Percentiles rank a stretch among this genome's conserved stretches.
Evolutionary conservation across 2,329 filamentous ascomycete species (phyloP).

Genomic region (Anthostomella pinea): DNA sequence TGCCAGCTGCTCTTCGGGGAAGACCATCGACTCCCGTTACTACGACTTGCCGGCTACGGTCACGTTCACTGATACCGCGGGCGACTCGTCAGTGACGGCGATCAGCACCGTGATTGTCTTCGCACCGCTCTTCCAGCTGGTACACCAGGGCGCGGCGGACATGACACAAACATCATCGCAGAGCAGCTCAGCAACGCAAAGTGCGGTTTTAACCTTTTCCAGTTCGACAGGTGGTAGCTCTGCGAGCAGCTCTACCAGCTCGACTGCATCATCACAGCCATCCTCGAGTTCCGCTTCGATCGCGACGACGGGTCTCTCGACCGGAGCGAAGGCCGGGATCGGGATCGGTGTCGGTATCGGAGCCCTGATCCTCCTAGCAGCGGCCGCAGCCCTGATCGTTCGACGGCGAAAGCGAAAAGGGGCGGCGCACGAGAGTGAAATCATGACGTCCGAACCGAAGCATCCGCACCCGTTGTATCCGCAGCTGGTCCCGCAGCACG

Average conservation of each 20-base stretch:
- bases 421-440: neutral
- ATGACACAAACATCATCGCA: constrained; percentile 12
- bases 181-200: constrained; percentile 1
- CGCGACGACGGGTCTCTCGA: neutral
- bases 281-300: constrained; percentile 3
- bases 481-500: no score
- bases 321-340: constrained; percentile 16
- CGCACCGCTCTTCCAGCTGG: constrained; percentile 33
- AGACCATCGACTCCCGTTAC: constrained; percentile 2
- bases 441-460: constrained; percentile 2
- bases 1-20: constrained; percentile 5
- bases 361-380: constrained; percentile 4
- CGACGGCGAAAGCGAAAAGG: neutral
- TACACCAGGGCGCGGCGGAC: constrained; percentile 22
- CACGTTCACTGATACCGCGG: constrained; percentile 4
- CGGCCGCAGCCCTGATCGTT: neutral
- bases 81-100: neutral
- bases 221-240: no score
- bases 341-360: constrained; percentile 17
- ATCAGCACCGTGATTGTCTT: constrained; percentile 16
- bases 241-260: no score
- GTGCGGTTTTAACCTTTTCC: neutral
- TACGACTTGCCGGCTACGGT: constrained; percentile 4
- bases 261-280: neutral
- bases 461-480: no score